Base-by-base conservation (phyloP, 2,329 filamentous ascomycete genomes). In the Sporothrix brunneoviolacea region DNA sequence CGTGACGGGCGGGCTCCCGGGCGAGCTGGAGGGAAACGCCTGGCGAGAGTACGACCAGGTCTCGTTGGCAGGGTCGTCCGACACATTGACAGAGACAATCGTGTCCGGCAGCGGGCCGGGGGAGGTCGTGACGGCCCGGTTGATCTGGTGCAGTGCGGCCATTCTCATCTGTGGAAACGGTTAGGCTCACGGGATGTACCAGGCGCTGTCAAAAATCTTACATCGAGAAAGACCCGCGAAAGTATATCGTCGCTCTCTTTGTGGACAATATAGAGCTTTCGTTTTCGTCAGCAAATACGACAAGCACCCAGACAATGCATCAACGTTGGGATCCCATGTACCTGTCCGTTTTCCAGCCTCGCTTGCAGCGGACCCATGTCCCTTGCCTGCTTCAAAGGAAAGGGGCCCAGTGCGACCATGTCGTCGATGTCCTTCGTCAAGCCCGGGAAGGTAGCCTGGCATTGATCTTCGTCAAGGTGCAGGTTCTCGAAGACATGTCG, bases 51-150 rank as follows among this genome's bases (percentile, higher is more conserved):
- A 70, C 61, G 72, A 71, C 3, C 70, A 62, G 7, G 66, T 64
- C 15, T 67, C 59, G 32, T 64, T 62, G 27, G 50, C 15, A 15
- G 74, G 72, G 38, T 70, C 69, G 61, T 77, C 75, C 45, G 73
- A 68, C 58, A 80, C 69, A 60, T 71, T 71, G 57, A 81, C 67
- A 37, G 73, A 66, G 59, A 82, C 72, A 56, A 74, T 64, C 22
- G 74, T 75, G 60, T 79, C 67, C 4, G 77, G 75, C 3, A 76
- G 56, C 0, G 65, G 65, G 4, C 66, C 61, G 0, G 75, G 74
- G 7, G 73, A 70, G 9, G 77, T 74, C 24, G 73, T 57, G 12
- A 55, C 9, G 10, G 54, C 54, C 3, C 54, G 48, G 40, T 55
- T 44, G 8, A 55, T 21, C 44, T 52, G 54, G 24, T 55, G 51